phyloP scores from a whole-genome alignment of 805 yeast species.

The Wickerhamia fluorescens region DNA sequence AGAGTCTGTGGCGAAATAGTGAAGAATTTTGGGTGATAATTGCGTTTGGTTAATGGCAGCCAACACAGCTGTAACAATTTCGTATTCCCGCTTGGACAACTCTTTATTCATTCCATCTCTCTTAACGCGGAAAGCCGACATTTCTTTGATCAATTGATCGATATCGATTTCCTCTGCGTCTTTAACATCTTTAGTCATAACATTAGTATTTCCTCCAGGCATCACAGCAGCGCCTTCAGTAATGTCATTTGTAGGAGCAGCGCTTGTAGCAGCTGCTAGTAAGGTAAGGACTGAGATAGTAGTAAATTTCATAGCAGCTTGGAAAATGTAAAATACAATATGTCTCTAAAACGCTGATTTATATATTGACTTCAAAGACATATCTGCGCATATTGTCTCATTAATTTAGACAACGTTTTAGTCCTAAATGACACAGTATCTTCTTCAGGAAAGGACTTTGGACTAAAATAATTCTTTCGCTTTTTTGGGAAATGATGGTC shows the following conservation, averaged over 20 bases:
- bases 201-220: constrained; percentile 8
- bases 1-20: constrained; percentile 23
- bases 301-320: constrained; percentile 28
- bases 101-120: constrained; percentile 20
- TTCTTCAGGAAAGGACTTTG: too few species aligned
- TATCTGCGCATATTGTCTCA: too few species aligned
- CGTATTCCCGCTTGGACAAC: constrained; percentile 29
- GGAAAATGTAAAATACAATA: too few species aligned
- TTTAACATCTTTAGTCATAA: constrained; percentile 14
- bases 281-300: constrained; percentile 24
- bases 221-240: constrained; percentile 5
- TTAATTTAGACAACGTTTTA: too few species aligned
- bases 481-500: too few species aligned
- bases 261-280: constrained; percentile 22
- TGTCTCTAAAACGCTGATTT: too few species aligned
- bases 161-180: too few species aligned
- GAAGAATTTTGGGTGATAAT: constrained; percentile 28
- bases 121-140: constrained; percentile 19
- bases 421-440: too few species aligned
- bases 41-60: constrained; percentile 28
- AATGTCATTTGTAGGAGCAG: constrained; percentile 29
- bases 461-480: too few species aligned
- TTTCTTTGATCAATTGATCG: constrained; percentile 18
- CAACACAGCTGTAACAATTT: constrained; percentile 34
- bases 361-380: too few species aligned